Conservation (phyloP, 2,329 filamentous ascomycete species). For the Microdochium trichocladiopsis region DNA sequence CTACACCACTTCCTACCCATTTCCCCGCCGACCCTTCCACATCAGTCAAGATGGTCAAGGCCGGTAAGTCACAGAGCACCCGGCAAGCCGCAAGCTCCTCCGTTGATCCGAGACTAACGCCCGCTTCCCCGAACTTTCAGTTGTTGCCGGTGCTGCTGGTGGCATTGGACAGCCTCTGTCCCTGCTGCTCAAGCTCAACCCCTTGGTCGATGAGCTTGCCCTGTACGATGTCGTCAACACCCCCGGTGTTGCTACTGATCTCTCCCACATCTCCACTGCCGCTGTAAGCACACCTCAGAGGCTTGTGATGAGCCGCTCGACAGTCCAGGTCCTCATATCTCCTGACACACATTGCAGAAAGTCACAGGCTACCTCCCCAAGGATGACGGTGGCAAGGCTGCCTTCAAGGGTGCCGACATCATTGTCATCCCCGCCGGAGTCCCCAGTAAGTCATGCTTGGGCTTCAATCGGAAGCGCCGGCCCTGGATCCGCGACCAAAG, state of each 20-base stretch:
- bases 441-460: conserved; percentile 62
- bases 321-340: conserved; percentile 3
- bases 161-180: conserved; percentile 99
- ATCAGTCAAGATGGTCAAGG: conserved; percentile 42
- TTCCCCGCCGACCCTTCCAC: background rate
- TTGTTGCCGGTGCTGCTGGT: conserved; percentile 88
- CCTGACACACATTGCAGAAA: conserved; percentile 50
- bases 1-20: background rate
- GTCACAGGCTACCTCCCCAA: conserved; percentile 82
- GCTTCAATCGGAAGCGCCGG: conserved; percentile 3
- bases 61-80: conserved; percentile 41
- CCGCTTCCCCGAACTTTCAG: conserved; percentile 20
- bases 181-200: conserved; percentile 86
- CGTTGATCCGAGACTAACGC: background rate
- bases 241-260: conserved; percentile 88
- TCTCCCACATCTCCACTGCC: conserved; percentile 92
- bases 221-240: conserved; percentile 99
- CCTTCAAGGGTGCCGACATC: conserved; percentile 89
- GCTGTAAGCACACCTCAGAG: conserved; percentile 47
- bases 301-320: conserved; percentile 1
- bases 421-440: conserved; percentile 97
- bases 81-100: no score
- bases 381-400: conserved; percentile 77
- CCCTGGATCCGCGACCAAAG: background rate
- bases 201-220: conserved; percentile 83